These are phyloP conservation scores for Pseudopithomyces chartarum DNA, from an alignment of 2,329 filamentous ascomycete genomes.

Conservation along the genomic window DNA sequence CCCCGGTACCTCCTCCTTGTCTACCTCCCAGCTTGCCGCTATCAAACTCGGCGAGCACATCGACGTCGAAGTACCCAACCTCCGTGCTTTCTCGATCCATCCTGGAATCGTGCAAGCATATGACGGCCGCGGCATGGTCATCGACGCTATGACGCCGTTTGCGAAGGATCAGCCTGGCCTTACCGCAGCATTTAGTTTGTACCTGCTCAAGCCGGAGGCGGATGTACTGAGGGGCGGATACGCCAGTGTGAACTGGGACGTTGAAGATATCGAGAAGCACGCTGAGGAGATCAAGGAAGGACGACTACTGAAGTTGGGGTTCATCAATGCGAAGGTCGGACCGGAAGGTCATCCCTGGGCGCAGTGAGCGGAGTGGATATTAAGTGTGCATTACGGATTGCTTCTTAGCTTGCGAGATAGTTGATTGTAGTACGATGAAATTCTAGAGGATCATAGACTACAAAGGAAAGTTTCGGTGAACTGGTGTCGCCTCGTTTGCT, in stretches of 20 bases:
- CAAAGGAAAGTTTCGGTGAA: too few relatives aligned
- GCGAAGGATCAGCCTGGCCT: slow-evolving; percentile 38
- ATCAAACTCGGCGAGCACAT: slow-evolving; percentile 31
- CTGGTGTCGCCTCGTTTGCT: too few relatives aligned
- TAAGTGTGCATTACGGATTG: background rate
- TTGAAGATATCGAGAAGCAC: slow-evolving; percentile 31
- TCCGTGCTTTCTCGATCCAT: slow-evolving; percentile 29
- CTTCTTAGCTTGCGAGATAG: too few relatives aligned
- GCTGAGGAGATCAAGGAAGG: slow-evolving; percentile 31
- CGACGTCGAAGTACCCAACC: slow-evolving; percentile 20
- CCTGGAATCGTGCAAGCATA: slow-evolving; percentile 31
- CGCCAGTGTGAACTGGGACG: slow-evolving; percentile 32
- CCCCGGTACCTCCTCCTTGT: slow-evolving; percentile 26
- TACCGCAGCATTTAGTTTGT: slow-evolving; percentile 36
- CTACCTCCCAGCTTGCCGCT: slow-evolving; percentile 22
- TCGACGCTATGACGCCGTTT: slow-evolving; percentile 27
- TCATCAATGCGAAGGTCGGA: slow-evolving; percentile 17
- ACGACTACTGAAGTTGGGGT: slow-evolving; percentile 26
- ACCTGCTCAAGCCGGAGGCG: slow-evolving; percentile 17
- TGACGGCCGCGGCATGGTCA: slow-evolving; percentile 18
- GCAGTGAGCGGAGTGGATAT: background rate
- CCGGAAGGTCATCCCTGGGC: slow-evolving; percentile 17
- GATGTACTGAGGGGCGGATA: slow-evolving; percentile 18
- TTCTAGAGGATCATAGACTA: too few relatives aligned
- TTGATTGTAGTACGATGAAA: background rate